Evolutionary conservation across 352 stramenopile species (phyloP).

Genomic region (Elongisporangium prolatum): DNA sequence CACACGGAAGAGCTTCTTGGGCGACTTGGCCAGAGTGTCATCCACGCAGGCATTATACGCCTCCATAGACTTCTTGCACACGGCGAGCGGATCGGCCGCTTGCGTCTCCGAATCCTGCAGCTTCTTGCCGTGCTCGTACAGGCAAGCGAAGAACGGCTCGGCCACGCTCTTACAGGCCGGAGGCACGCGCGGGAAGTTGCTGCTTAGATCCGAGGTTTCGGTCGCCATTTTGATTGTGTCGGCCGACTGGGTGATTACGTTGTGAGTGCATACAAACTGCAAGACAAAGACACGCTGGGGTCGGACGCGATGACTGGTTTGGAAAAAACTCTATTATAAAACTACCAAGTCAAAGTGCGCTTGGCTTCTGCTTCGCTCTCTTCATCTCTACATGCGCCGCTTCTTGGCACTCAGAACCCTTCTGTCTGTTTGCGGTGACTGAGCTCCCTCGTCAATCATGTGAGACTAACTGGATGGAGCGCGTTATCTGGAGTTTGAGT

Average conservation of each 20-base stretch:
- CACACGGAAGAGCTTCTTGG: slow-evolving; percentile 78
- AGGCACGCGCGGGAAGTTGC: slow-evolving; percentile 73
- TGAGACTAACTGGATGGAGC: slow-evolving; percentile 7
- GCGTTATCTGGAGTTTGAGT: slow-evolving; percentile 57
- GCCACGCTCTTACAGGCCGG: slow-evolving; percentile 63
- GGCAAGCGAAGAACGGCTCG: slow-evolving; percentile 75
- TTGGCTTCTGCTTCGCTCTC: not conserved
- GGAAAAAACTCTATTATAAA: slow-evolving; percentile 19
- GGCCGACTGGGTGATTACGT: slow-evolving; percentile 21
- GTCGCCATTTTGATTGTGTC: slow-evolving; percentile 15
- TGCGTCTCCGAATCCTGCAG: slow-evolving; percentile 36
- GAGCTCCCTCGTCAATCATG: not conserved
- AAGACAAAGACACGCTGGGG: slow-evolving; percentile 18
- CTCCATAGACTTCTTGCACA: slow-evolving; percentile 46
- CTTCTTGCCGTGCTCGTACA: slow-evolving; percentile 82
- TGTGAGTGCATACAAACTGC: slow-evolving; percentile 45
- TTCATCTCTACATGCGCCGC: slow-evolving; percentile 5
- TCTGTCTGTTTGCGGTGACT: slow-evolving; percentile 4
- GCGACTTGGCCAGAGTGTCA: slow-evolving; percentile 35
- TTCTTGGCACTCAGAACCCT: not conserved
- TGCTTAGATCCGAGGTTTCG: slow-evolving; percentile 51
- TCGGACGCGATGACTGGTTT: not conserved
- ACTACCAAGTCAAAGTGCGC: not conserved
- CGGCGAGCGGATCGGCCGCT: slow-evolving; percentile 57
- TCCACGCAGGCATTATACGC: slow-evolving; percentile 81